Percentiles rank a stretch among this genome's conserved stretches.
These are phyloP conservation scores for Jacaranda copaia DNA, from an alignment of 257 asterid species.

Conservation along the genomic window DNA sequence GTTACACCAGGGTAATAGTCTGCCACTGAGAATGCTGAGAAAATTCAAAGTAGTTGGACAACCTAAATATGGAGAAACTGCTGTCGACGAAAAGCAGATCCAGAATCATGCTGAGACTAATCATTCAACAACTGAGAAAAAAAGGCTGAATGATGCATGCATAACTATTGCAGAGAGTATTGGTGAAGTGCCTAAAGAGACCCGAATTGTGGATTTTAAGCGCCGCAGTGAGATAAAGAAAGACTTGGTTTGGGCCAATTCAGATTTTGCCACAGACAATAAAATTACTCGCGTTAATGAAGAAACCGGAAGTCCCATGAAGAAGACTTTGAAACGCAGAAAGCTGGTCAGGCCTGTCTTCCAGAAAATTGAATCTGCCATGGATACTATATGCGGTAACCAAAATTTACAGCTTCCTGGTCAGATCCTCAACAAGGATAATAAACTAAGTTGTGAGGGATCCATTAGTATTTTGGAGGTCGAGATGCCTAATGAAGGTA, in stretches of 20 bases:
- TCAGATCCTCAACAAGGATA: conserved; percentile 34
- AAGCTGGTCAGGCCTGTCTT: conserved; percentile 72
- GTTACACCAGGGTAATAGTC: conserved; percentile 46
- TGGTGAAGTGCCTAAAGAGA: conserved; percentile 55
- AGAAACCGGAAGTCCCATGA: conserved; percentile 40
- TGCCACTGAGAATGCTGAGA: conserved; percentile 37
- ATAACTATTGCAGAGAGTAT: conserved; percentile 35
- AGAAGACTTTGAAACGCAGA: conserved; percentile 52
- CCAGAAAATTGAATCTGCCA: conserved; percentile 35
- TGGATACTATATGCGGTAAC: conserved; percentile 25
- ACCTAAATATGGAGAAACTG: conserved; percentile 36
- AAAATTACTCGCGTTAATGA: conserved; percentile 28
- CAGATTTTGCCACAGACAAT: conserved; percentile 30
- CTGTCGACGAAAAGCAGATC: conserved; percentile 34
- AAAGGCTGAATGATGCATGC: conserved; percentile 30
- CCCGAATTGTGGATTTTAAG: conserved; percentile 65
- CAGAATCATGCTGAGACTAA: conserved; percentile 32
- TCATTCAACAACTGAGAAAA: conserved; percentile 36
- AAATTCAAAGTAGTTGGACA: conserved; percentile 40
- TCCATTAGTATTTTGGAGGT: conserved; percentile 17
- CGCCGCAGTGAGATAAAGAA: conserved; percentile 63
- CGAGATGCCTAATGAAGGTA: conserved; percentile 26
- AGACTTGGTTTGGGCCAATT: conserved; percentile 35
- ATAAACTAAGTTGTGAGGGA: conserved; percentile 31
- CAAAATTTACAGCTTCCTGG: conserved; percentile 29